Evolutionary conservation across 192 early-diverging fungal genomes (phyloP), one percentile per base, ranked within the genome.

Genomic region (Rhizoclosmatium sp.): DNA sequence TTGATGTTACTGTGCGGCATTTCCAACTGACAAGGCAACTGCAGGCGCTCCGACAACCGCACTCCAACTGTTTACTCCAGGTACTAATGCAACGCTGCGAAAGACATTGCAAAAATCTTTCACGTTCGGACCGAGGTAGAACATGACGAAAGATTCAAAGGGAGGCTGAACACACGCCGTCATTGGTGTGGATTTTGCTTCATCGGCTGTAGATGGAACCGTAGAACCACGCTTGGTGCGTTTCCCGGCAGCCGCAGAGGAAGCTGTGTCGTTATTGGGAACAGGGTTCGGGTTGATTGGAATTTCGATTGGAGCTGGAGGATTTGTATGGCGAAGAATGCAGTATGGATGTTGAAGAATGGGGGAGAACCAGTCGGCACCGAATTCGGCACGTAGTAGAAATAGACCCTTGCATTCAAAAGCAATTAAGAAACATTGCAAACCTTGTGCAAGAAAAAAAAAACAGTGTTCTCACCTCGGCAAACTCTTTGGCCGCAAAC

Each of bases 281-380:
- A 21, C 21, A 23, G 65, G 64, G 62, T 5, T 3, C 3, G 47
- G 10, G 23, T 47, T n/a, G n/a, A 76, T 67, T 10, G 73, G 76
- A 40, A 71, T 69, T 58, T 66, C 62, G n/a, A 77, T 76, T 7
- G 69, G 80, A 3, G 65, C 73, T 9, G 73, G 80, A 2, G 67
- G 72, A 44, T 80, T 82, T 23, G 81, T 82, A 72, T 86, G 83
- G 21, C 85, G 59, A 21, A 89, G 71, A 40, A 89, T 82, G 75
- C 85, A 86, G 62, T 82, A 83, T 12, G 88, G 88, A 76, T 89
- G 85, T 58, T 86, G 88, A 12, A 89, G 75, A 39, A 89, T 85
- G 42, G 88, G 88, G 2, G 88, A 86, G 78, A 89, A 89, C 88
- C 88, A 89, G 61, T 87, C 88, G 1, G 88, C 88, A 42, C 88